phyloP scores from a whole-genome alignment of 2,329 filamentous ascomycete species.

The Plenodomus lindquistii region DNA sequence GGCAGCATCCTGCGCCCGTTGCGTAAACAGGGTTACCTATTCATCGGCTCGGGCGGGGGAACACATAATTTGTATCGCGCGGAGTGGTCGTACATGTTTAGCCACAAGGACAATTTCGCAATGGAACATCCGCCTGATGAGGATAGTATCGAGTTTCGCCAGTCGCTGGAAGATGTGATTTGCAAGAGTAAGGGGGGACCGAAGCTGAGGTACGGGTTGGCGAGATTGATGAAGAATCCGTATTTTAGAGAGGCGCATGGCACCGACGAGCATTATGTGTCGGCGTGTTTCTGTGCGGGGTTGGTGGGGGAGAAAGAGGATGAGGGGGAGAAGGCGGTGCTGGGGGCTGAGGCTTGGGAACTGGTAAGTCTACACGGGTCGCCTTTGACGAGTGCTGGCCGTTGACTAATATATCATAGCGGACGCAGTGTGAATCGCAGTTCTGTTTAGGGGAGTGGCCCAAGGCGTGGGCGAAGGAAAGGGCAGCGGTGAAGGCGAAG shows the following conservation, averaged over 20 bases:
- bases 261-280: constrained; percentile 70
- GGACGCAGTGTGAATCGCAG: no score
- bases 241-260: constrained; percentile 65
- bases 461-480: no score
- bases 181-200: constrained; percentile 58
- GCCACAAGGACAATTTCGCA: constrained; percentile 62
- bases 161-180: constrained; percentile 63
- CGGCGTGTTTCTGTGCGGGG: constrained; percentile 63
- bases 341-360: constrained; percentile 1
- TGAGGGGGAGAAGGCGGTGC: background rate
- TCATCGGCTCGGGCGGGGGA: constrained; percentile 61
- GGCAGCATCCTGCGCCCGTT: constrained; percentile 59
- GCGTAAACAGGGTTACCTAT: constrained; percentile 55
- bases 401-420: no score
- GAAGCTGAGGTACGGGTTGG: constrained; percentile 56
- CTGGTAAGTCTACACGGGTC: no score
- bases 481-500: no score
- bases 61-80: constrained; percentile 71
- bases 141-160: constrained; percentile 65
- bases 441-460: no score
- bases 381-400: no score
- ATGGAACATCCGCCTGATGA: constrained; percentile 58
- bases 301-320: constrained; percentile 9
- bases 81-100: constrained; percentile 64
- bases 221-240: constrained; percentile 67